Evolutionary conservation across 192 early-diverging fungal genomes (phyloP).

Genomic region (Chytriomyces confervae): DNA sequence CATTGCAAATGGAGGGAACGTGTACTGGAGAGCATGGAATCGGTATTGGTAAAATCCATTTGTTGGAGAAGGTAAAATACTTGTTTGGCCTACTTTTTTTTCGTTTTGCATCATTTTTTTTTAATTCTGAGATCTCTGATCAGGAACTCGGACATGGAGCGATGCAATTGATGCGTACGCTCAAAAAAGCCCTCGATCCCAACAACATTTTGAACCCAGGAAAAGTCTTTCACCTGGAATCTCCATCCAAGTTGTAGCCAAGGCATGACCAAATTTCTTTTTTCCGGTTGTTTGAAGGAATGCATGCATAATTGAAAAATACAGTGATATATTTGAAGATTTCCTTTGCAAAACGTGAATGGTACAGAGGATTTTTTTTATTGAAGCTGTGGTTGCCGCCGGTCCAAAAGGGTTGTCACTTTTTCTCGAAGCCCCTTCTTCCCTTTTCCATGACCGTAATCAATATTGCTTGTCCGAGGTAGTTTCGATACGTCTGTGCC

Average conservation of each 20-base stretch:
- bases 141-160: constrained; percentile 45
- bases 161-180: constrained; percentile 78
- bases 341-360: not conserved
- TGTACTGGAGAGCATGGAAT: constrained; percentile 71
- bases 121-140: not conserved
- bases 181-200: constrained; percentile 85
- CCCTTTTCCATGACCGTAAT: constrained; percentile 52
- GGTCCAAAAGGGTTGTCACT: constrained; percentile 43
- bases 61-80: constrained; percentile 40
- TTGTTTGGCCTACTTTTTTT: not conserved
- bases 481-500: constrained; percentile 26
- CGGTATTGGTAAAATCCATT: constrained; percentile 59
- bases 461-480: constrained; percentile 37
- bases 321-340: not conserved
- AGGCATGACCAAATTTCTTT: not conserved
- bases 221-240: constrained; percentile 19
- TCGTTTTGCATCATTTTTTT: too few relatives aligned
- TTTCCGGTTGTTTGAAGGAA: too few relatives aligned
- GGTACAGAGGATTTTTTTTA: not conserved
- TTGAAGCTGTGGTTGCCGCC: constrained; percentile 1
- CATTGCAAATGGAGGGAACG: constrained; percentile 64
- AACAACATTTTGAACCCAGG: constrained; percentile 60
- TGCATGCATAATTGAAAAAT: too few relatives aligned
- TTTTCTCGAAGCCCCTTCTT: constrained; percentile 58
- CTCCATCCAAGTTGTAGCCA: constrained; percentile 1